Percentiles rank a stretch among this genome's conserved stretches.
phyloP scores from a whole-genome alignment of 352 stramenopile species.

The Globisporangium barbulae region DNA sequence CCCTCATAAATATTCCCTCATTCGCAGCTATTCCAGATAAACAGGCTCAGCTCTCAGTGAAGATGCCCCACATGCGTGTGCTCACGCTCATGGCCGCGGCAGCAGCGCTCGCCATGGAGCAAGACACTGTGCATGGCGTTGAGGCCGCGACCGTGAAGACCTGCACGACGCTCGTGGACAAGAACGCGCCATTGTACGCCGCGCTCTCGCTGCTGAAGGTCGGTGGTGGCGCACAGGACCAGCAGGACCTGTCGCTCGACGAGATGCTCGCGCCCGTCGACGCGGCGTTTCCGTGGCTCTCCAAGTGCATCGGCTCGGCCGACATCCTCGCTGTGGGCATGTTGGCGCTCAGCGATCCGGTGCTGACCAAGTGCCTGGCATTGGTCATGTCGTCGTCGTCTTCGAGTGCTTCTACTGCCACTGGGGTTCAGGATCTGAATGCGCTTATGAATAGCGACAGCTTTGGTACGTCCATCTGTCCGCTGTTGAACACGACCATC shows the following conservation, averaged over 20 bases:
- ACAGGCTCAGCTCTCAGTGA: not conserved
- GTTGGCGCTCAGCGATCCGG: conserved; percentile 20
- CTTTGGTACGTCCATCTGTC: conserved; percentile 24
- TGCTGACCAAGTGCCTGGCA: conserved; percentile 25
- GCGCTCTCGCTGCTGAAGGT: conserved; percentile 25
- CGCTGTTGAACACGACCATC: conserved; percentile 28
- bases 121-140: not conserved
- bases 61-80: not conserved
- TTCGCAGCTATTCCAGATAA: not conserved
- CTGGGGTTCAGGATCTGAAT: not conserved
- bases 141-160: not conserved
- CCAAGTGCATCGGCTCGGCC: conserved; percentile 29
- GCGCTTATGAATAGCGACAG: conserved; percentile 10
- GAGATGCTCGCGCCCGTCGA: conserved; percentile 31
- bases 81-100: not conserved
- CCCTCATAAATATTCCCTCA: not conserved
- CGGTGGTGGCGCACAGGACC: conserved; percentile 9
- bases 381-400: conserved; percentile 10
- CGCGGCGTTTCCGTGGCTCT: conserved; percentile 32
- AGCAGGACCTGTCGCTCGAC: conserved; percentile 25
- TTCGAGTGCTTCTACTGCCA: not conserved
- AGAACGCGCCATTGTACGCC: conserved; percentile 15
- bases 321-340: conserved; percentile 28
- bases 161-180: conserved; percentile 20
- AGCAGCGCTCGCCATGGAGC: too few species aligned